Percentiles rank a stretch among this genome's conserved stretches.
phyloP scores from a whole-genome alignment of 106 monocot species.

The Narthecium ossifragum region DNA sequence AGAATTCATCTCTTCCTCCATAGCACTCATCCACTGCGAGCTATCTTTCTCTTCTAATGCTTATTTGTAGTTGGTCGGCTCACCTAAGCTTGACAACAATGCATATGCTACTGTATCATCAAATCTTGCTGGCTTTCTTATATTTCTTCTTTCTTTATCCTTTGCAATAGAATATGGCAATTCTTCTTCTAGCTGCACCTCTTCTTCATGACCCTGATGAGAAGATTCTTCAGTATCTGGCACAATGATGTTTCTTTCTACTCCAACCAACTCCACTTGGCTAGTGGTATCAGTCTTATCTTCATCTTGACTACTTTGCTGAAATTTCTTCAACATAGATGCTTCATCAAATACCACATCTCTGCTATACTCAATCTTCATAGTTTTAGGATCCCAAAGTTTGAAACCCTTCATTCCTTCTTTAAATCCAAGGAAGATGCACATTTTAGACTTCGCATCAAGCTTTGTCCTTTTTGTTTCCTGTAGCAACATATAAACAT shows the following conservation, averaged over 20 bases:
- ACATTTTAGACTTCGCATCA: too few species aligned
- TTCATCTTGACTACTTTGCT: neutral
- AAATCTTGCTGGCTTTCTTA: too few species aligned
- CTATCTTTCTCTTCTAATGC: too few species aligned
- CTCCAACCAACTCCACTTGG: neutral
- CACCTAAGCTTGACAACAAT: neutral
- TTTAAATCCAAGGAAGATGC: too few species aligned
- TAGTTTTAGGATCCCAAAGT: neutral
- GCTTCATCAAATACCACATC: neutral
- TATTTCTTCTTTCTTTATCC: too few species aligned
- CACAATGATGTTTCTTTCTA: too few species aligned
- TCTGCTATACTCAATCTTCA: neutral
- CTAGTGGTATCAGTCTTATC: neutral
- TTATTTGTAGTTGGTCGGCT: neutral
- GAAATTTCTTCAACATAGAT: neutral
- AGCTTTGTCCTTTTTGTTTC: too few species aligned
- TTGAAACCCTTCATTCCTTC: neutral
- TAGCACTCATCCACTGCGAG: neutral
- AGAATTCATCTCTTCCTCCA: constrained; percentile 1
- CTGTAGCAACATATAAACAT: too few species aligned
- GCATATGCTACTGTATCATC: neutral
- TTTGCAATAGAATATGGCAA: neutral
- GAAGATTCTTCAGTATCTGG: too few species aligned
- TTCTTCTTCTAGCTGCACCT: neutral
- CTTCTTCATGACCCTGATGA: neutral